These are phyloP conservation scores for Pisolithus microcarpus DNA, from an alignment of 768 basidiomycete genomes.

Conservation along the genomic window DNA sequence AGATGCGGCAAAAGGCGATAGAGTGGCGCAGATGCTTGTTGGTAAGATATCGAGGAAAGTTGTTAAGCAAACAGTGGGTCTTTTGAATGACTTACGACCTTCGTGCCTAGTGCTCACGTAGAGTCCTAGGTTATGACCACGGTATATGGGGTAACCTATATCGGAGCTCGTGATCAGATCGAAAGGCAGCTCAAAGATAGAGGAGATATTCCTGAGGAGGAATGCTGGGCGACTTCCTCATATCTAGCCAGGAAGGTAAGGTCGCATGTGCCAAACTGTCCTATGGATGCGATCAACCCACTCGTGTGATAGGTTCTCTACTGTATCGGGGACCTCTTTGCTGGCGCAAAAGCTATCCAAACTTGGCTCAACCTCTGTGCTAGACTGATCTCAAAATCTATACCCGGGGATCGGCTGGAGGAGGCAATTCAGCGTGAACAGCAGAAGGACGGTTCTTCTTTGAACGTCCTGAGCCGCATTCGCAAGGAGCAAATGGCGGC, in stretches of 20 bases:
- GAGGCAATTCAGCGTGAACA: constrained; percentile 29
- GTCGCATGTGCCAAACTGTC: not conserved
- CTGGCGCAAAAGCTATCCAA: constrained; percentile 88
- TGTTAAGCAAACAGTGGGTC: constrained; percentile 89
- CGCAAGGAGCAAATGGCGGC: constrained; percentile 90
- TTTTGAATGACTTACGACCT: not conserved
- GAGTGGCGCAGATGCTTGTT: constrained; percentile 51
- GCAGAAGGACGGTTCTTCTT: not conserved
- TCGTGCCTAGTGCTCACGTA: not conserved
- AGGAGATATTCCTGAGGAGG: constrained; percentile 62
- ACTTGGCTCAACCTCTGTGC: constrained; percentile 83
- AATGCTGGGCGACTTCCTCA: constrained; percentile 64
- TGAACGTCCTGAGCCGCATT: constrained; percentile 31
- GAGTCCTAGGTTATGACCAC: constrained; percentile 86
- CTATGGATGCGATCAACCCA: not conserved
- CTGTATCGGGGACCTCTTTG: constrained; percentile 89
- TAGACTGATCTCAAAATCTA: constrained; percentile 77
- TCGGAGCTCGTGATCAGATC: constrained; percentile 94
- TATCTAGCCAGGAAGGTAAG: constrained; percentile 75
- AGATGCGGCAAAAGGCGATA: constrained; percentile 47
- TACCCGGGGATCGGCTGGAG: constrained; percentile 62
- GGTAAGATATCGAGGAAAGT: constrained; percentile 88
- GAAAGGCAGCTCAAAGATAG: constrained; percentile 79
- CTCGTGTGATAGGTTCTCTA: constrained; percentile 45
- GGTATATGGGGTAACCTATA: constrained; percentile 93